phyloP scores from a whole-genome alignment of 2,329 filamentous ascomycete species.

The Microthyrium microscopicum region DNA sequence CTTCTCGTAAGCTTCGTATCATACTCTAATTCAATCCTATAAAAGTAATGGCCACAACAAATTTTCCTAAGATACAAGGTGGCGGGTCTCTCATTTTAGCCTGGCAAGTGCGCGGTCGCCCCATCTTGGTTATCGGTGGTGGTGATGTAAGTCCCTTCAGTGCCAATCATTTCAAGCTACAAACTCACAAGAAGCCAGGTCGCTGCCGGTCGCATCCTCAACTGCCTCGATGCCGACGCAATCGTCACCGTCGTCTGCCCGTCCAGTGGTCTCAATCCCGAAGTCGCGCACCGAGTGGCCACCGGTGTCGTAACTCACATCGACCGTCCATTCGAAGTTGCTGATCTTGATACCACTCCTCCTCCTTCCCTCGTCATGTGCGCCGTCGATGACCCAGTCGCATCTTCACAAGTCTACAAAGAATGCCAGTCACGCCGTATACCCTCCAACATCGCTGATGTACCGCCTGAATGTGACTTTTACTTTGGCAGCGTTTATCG shows the following conservation, averaged over 20 bases:
- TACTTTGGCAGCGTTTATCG: constrained; percentile 95
- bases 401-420: constrained; percentile 84
- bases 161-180: constrained; percentile 3
- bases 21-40: not conserved
- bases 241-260: constrained; percentile 76
- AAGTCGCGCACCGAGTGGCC: constrained; percentile 68
- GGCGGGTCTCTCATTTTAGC: constrained; percentile 88
- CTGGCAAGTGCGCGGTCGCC: constrained; percentile 85
- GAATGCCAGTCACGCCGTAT: constrained; percentile 74
- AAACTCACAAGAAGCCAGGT: constrained; percentile 50
- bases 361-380: constrained; percentile 81
- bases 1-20: no score
- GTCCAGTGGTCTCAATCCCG: constrained; percentile 61
- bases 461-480: constrained; percentile 93
- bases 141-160: constrained; percentile 54
- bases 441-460: constrained; percentile 90
- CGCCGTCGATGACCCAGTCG: constrained; percentile 81
- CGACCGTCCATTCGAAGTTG: constrained; percentile 68
- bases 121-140: constrained; percentile 82
- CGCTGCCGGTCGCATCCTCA: constrained; percentile 82
- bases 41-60: constrained; percentile 4
- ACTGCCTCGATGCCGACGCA: constrained; percentile 89
- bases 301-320: constrained; percentile 54
- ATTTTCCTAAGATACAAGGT: constrained; percentile 68
- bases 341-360: constrained; percentile 57